Conservation (phyloP, 2,329 filamentous ascomycete species). For the Nigrospora osmanthi region DNA sequence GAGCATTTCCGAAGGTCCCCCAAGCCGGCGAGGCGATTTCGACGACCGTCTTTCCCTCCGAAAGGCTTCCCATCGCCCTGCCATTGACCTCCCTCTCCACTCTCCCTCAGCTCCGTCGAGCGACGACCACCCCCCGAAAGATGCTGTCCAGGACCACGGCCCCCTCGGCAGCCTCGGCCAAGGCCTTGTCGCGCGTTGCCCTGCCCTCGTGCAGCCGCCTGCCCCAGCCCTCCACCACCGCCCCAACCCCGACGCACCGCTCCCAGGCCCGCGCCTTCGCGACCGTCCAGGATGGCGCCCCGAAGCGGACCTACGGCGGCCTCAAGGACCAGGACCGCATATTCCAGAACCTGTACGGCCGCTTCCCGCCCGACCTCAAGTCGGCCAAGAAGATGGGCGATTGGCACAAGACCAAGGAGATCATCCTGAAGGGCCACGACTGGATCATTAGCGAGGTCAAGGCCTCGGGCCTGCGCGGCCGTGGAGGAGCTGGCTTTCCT, state of each 20-base stretch:
- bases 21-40: constrained; percentile 1
- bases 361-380: constrained; percentile 85
- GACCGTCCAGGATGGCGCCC: constrained; percentile 66
- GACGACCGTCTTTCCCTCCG: background rate
- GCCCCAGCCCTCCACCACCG: constrained; percentile 29
- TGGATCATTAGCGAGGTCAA: constrained; percentile 99
- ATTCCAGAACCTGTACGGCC: constrained; percentile 97
- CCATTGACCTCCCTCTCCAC: constrained; percentile 21
- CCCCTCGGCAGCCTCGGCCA: constrained; percentile 30
- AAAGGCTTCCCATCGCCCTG: constrained; percentile 10
- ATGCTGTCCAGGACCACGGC: constrained; percentile 36
- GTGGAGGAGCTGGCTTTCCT: constrained; percentile 95
- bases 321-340: constrained; percentile 96
- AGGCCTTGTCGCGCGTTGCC: constrained; percentile 28
- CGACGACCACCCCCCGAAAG: constrained; percentile 18
- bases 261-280: constrained; percentile 59
- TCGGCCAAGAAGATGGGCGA: constrained; percentile 96
- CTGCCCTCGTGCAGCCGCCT: constrained; percentile 24
- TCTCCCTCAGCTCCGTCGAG: constrained; percentile 26
- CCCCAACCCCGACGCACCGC: constrained; percentile 37
- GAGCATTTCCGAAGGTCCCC: constrained; percentile 4
- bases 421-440: constrained; percentile 91
- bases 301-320: constrained; percentile 72
- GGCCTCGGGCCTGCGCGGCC: constrained; percentile 87
- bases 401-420: constrained; percentile 99